A percentile compares a stretch with the other conserved stretches of the same genome.
Conservation (phyloP, 805 yeast species). For the Cyberlindnera maclurae region DNA sequence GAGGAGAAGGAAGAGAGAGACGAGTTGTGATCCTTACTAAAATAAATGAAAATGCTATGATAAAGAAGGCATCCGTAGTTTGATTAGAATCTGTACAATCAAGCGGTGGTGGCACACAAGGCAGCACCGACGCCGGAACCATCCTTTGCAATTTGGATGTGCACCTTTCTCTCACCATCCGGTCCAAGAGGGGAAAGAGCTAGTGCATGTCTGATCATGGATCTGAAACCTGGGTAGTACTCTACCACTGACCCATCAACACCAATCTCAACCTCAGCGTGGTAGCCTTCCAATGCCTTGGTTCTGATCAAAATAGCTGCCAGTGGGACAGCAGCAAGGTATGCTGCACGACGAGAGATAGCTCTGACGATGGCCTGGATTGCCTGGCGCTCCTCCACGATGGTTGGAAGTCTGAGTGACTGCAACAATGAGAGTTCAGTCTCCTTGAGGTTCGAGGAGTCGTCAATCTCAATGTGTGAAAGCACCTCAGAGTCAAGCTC, state of each 20-base stretch:
- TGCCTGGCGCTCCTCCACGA: slow-evolving; percentile 61
- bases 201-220: slow-evolving; percentile 73
- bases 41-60: not conserved
- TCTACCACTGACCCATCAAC: slow-evolving; percentile 95
- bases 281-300: slow-evolving; percentile 51
- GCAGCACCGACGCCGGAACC: slow-evolving; percentile 99
- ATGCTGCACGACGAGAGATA: slow-evolving; percentile 84
- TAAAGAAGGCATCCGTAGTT: too few relatives aligned
- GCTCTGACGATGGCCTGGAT: slow-evolving; percentile 72
- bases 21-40: slow-evolving; percentile 6
- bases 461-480: slow-evolving; percentile 81
- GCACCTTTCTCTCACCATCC: slow-evolving; percentile 67
- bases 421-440: slow-evolving; percentile 64
- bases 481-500: slow-evolving; percentile 75
- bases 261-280: slow-evolving; percentile 83
- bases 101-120: slow-evolving; percentile 46
- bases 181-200: slow-evolving; percentile 63
- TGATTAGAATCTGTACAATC: too few relatives aligned
- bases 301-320: slow-evolving; percentile 73
- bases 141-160: slow-evolving; percentile 80
- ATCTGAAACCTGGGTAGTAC: slow-evolving; percentile 85
- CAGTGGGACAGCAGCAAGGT: slow-evolving; percentile 79
- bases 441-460: slow-evolving; percentile 60
- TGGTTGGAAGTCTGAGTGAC: slow-evolving; percentile 61
- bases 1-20: slow-evolving; percentile 12